Evolutionary conservation across 1,284 basidiomycete species (phyloP), one percentile per base, ranked within the genome.

Genomic region (Takashimella koratensis): DNA sequence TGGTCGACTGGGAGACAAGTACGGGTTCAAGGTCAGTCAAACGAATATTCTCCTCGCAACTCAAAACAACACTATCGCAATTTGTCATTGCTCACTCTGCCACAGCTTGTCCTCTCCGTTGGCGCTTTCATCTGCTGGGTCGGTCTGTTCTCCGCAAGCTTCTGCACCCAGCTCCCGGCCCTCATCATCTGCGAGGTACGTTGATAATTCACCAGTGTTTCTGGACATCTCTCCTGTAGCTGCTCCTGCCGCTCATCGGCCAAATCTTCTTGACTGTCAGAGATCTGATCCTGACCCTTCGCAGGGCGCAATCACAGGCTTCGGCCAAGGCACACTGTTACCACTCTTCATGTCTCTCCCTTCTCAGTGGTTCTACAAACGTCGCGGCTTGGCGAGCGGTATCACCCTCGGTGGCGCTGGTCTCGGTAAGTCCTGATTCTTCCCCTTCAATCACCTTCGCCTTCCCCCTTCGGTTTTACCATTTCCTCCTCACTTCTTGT

Each of bases 291-390:
- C n/a, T n/a, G n/a, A n/a, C n/a, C n/a, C n/a, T n/a, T n/a, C n/a
- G n/a, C 45, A 64, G 58, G 70, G 70, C 23, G 47, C 64, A 2
- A 46, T 71, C 20, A 50, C 56, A 5, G 70, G 68, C 2, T 53
- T 66, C 8, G 67, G 66, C 2, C 55, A 62, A 44, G 69, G 70
- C 20, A 54, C 67, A 23, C 59, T 62, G 0, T 40, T 67, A 43
- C 70, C 70, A 2, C 50, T 71, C 19, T 71, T 71, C 62, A 65
- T 71, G 62, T 64, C 61, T 1, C 61, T 71, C 19, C 70, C 70
- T 11, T 63, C 63, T 3, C 70, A 71, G 52, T 71, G 70, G 70
- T 71, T 71, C 54, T 66, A 64, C 48, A 63, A 61, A 39, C 53
- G 56, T 13, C 56, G 70, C 24, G 70, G 70, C 2, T 50, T 70